Percentiles rank a stretch among this genome's conserved stretches.
phyloP scores from a whole-genome alignment of 1,139 yeast species.

The Lipomyces yarrowii region DNA sequence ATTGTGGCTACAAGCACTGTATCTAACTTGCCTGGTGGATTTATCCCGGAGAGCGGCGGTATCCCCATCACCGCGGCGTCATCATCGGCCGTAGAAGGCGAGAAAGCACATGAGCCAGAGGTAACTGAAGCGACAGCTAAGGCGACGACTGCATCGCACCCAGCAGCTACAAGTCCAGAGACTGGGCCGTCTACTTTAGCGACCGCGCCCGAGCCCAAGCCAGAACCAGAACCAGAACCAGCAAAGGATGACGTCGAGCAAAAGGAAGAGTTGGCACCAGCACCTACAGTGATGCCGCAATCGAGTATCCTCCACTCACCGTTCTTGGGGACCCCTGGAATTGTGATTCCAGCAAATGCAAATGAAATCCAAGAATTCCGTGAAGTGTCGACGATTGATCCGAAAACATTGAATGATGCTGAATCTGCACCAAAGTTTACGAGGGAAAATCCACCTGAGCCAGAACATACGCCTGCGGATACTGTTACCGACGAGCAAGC shows the following conservation, averaged over 20 bases:
- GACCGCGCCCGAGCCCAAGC: background rate
- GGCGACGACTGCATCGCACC: background rate
- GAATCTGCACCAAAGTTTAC: background rate
- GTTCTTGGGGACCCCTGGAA: constrained; percentile 8
- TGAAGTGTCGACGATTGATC: background rate
- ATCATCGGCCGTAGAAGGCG: background rate
- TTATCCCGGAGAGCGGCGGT: constrained; percentile 12
- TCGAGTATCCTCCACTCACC: constrained; percentile 1
- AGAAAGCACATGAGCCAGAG: background rate
- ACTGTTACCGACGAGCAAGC: background rate
- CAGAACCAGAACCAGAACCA: background rate
- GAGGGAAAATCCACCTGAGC: background rate
- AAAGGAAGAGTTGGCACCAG: background rate
- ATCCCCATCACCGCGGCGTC: constrained; percentile 7
- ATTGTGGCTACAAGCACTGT: background rate
- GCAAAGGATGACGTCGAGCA: background rate
- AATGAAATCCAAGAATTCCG: constrained; percentile 7
- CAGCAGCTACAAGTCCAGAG: background rate
- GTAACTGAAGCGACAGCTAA: background rate
- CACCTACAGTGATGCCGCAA: constrained; percentile 5
- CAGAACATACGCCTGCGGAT: background rate
- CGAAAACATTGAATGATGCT: background rate
- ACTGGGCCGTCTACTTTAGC: background rate
- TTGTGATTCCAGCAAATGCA: constrained; percentile 8
- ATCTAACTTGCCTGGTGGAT: background rate